Evolutionary conservation across 2,329 filamentous ascomycete genomes (phyloP).

Genomic region (Alternaria burnsii): DNA sequence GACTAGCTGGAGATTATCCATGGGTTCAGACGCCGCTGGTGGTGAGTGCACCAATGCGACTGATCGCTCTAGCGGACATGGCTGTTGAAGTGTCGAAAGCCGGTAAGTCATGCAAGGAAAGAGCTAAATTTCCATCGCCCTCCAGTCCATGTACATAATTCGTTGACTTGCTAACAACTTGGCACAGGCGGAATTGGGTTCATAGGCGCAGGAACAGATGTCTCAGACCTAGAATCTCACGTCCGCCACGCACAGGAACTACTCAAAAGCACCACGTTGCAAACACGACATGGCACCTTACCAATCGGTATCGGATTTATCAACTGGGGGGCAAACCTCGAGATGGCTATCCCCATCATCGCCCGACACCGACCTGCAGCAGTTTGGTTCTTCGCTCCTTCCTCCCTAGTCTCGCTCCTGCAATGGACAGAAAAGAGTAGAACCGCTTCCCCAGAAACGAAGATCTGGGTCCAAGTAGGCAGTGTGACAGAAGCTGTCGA

Average conservation of each 20-base stretch:
- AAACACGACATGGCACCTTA: slow-evolving; percentile 38
- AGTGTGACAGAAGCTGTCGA: slow-evolving; percentile 65
- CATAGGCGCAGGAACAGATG: slow-evolving; percentile 56
- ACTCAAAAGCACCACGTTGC: slow-evolving; percentile 24
- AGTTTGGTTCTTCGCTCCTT: slow-evolving; percentile 71
- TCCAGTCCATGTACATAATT: not conserved
- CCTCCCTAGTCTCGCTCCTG: slow-evolving; percentile 41
- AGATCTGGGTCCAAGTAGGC: slow-evolving; percentile 69
- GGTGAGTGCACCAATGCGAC: slow-evolving; percentile 72
- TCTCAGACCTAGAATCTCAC: slow-evolving; percentile 42
- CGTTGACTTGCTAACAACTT: not conserved
- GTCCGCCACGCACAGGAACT: slow-evolving; percentile 37
- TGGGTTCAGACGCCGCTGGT: slow-evolving; percentile 69
- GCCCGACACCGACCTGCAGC: slow-evolving; percentile 64
- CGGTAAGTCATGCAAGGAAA: slow-evolving; percentile 40
- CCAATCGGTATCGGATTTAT: slow-evolving; percentile 71
- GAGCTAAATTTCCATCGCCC: not conserved
- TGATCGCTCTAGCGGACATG: slow-evolving; percentile 65
- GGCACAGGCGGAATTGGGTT: slow-evolving; percentile 57
- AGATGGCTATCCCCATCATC: slow-evolving; percentile 61
- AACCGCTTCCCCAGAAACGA: slow-evolving; percentile 48
- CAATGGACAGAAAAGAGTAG: slow-evolving; percentile 46
- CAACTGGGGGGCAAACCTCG: slow-evolving; percentile 59
- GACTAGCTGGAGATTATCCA: slow-evolving; percentile 58
- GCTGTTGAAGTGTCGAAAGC: slow-evolving; percentile 68